Percentiles rank a stretch among this genome's conserved stretches.
Evolutionary conservation across 345 rosid species (phyloP).

Genomic region (Arabis hirsuta): DNA sequence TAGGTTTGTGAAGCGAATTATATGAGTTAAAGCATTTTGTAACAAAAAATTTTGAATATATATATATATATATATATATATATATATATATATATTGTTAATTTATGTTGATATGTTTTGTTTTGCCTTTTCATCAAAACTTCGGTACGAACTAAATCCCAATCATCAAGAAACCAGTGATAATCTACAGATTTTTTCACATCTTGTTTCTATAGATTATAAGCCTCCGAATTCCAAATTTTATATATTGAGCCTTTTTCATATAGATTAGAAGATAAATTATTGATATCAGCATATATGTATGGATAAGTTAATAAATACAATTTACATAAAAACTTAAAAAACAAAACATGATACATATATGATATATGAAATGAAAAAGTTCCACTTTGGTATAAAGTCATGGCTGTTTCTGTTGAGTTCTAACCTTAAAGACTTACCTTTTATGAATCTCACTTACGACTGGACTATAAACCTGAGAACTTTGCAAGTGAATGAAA

Average conservation of each 20-base stretch:
- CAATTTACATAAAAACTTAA: no score
- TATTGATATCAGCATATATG: no score
- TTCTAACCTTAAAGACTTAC: background rate
- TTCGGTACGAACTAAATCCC: background rate
- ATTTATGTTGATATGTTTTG: background rate
- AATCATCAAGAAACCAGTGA: background rate
- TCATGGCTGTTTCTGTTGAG: background rate
- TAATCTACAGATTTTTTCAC: background rate
- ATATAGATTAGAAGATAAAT: no score
- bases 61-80: background rate
- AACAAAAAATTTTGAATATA: background rate
- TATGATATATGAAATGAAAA: no score
- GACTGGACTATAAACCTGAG: background rate
- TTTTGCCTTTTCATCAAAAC: constrained; percentile 6
- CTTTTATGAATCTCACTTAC: background rate
- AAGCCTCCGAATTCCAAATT: no score
- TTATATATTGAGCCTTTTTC: no score
- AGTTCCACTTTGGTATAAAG: background rate
- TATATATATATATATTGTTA: background rate
- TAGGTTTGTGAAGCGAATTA: constrained; percentile 16
- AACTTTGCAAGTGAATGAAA: background rate
- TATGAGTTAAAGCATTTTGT: constrained; percentile 9
- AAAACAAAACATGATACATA: no score
- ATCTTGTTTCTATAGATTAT: no score
- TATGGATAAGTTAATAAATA: no score